These are phyloP conservation scores for Lentinula boryana DNA, from an alignment of 768 basidiomycete genomes.

Conservation along the genomic window DNA sequence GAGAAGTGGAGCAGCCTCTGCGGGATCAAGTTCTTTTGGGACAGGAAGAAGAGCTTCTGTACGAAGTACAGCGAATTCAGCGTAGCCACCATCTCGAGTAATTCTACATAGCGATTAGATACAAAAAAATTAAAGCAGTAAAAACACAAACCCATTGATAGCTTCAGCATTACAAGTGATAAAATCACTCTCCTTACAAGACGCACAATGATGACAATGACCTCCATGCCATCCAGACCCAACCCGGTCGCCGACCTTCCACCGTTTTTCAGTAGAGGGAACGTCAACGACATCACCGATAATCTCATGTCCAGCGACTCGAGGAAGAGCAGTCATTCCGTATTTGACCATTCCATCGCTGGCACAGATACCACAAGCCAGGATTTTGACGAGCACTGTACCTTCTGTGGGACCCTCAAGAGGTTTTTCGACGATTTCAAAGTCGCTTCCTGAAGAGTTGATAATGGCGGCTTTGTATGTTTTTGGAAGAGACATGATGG, in stretches of 20 bases:
- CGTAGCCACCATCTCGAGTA: background rate
- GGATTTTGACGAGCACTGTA: background rate
- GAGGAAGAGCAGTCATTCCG: background rate
- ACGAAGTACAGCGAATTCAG: background rate
- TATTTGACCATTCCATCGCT: background rate
- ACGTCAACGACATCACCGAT: background rate
- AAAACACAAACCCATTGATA: background rate
- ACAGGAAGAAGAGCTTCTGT: background rate
- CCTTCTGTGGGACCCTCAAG: background rate
- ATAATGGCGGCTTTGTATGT: background rate
- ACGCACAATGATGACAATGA: background rate
- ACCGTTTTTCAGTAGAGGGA: background rate
- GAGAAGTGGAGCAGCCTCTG: background rate
- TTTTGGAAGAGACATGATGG: conserved; percentile 1
- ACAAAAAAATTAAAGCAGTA: too few species aligned
- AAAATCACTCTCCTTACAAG: background rate
- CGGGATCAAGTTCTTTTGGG: background rate
- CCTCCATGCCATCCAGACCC: conserved; percentile 1
- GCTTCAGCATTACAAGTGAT: background rate
- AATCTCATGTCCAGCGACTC: background rate
- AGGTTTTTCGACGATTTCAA: background rate
- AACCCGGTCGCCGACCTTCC: background rate
- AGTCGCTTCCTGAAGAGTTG: background rate
- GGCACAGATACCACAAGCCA: background rate
- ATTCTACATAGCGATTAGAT: background rate